Base-by-base conservation (phyloP, 2,329 filamentous ascomycete species). In the Diaporthe humulicola region DNA sequence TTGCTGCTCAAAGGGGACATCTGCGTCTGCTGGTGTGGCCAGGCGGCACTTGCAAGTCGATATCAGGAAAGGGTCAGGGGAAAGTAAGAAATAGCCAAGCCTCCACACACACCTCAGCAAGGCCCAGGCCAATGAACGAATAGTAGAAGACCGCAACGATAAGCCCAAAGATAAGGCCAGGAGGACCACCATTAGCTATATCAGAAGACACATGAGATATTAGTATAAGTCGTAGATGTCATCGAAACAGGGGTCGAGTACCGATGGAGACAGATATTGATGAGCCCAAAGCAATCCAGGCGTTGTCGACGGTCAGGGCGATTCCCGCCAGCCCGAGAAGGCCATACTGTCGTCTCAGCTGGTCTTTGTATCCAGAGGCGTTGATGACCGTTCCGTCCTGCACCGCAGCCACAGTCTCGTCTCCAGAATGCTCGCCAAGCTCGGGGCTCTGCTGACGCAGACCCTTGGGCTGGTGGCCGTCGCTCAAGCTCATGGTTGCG, bases 241-340 rank as follows among this genome's bases (percentile, higher is more conserved):
- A 69, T 71, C 4, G 28, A 17, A 45, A 54, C 56, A 36, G 56
- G 67, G 66, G 19, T 19, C 36, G 12, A 57, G 15, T 81, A 87
- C 84, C 81, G 52, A 89, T 86, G 7, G 86, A 87, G 61, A 91
- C 84, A 6, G 87, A 88, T 52, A 93, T 86, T 71, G 90, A 91
- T 17, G 91, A 91, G 71, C 90, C 91, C 74, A 92, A 83, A 8
- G 90, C 90, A 71, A 91, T 87, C 91, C 91, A 93, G 25, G 91
- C 90, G 78, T 92, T 92, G 81, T 92, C 91, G 33, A 91, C 89
- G 1, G 90, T 92, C 69, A 93, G 82, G 0, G 89, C 90, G 60
- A 90, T 85, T 33, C 89, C 90, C 70, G 90, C 90, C 56, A 92
- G 88, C 69, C 88, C 89, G 61, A 91, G 78, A 12, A 93, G 83